Evolutionary conservation across 371 early-diverging fungal species (phyloP), one percentile per base, ranked within the genome.

Genomic region (Mucor mucedo): DNA sequence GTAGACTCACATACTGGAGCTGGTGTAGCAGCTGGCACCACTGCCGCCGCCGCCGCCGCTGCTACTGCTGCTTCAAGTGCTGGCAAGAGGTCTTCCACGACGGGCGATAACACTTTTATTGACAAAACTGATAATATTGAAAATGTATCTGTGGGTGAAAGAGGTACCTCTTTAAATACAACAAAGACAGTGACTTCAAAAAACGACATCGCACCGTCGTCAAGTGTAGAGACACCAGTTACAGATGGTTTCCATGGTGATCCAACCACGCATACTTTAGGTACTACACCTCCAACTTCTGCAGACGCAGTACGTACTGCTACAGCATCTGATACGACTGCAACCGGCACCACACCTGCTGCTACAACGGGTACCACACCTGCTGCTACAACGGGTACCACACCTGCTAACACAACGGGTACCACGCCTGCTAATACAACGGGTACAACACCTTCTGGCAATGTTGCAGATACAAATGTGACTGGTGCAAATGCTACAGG

Each of bases 41-140:
- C 11, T 35, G 39, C 32, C 5, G 38, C 39, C 3, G 38, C 28
- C 16, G 48, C 11, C 21, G 39, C 44, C 5, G 57, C 13, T 45
- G 58, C 58, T 35, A 35, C 27, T 47, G 38, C 13, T 58, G 58
- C 32, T 27, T 45, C 48, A 16, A 21, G 38, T 27, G 10, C 21
- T n/a, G 47, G 47, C 5, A 47, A 47, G 21, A 47, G 47, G 21
- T 21, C 21, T 4, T 47, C 21, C 21, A 21, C n/a, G 2, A 3
- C 8, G 2, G 4, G 47, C 21, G 27, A 47, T 21, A 21, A 21
- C 3, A 21, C 47, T 21, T 7, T 47, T 9, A 27, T 8, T 27
- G 2, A 47, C 16, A 21, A 21, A 21, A 21, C 16, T 21, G n/a
- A n/a, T 5, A 47, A 27, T 47, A 21, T 7, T 27, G 27, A 21